Evolutionary conservation across 305 asterid genomes (phyloP).

Genomic region (Fraxinus paxiana): DNA sequence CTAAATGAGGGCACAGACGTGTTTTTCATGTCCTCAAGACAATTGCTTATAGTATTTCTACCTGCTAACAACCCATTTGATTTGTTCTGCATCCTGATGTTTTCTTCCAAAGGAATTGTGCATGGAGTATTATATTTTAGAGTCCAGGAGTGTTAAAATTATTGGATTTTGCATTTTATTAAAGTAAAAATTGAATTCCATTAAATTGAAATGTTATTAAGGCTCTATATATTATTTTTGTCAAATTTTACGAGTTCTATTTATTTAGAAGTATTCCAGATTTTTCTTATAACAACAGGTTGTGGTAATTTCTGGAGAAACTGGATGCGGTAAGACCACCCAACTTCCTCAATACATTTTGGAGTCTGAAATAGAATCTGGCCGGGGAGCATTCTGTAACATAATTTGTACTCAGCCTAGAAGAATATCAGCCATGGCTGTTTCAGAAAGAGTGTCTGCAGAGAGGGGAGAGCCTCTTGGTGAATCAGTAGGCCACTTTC

Average conservation of each 20-base stretch:
- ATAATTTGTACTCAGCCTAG: constrained; percentile 98
- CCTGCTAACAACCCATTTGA: constrained; percentile 4
- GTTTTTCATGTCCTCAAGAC: not conserved
- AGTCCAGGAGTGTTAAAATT: not conserved
- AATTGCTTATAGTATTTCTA: constrained; percentile 2
- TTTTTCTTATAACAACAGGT: constrained; percentile 51
- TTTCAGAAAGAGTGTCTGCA: constrained; percentile 90
- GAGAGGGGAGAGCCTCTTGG: constrained; percentile 99
- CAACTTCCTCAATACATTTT: constrained; percentile 95
- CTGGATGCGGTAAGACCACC: constrained; percentile 99
- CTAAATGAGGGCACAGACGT: not conserved
- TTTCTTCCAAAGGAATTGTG: not conserved
- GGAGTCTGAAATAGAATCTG: constrained; percentile 96
- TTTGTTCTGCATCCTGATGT: not conserved
- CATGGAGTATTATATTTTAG: constrained; percentile 1
- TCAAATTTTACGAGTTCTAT: constrained; percentile 7
- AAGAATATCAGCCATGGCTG: constrained; percentile 94
- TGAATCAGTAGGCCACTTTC: constrained; percentile 66
- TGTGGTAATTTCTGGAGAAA: constrained; percentile 94
- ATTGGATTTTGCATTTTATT: not conserved
- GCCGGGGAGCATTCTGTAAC: constrained; percentile 97
- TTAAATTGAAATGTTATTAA: not conserved
- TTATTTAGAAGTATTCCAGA: constrained; percentile 16
- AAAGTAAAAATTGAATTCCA: constrained; percentile 4
- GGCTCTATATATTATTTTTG: not conserved